Base-by-base conservation (phyloP, 495 filamentous ascomycete species). In the Aspergillus egyptiacus region DNA sequence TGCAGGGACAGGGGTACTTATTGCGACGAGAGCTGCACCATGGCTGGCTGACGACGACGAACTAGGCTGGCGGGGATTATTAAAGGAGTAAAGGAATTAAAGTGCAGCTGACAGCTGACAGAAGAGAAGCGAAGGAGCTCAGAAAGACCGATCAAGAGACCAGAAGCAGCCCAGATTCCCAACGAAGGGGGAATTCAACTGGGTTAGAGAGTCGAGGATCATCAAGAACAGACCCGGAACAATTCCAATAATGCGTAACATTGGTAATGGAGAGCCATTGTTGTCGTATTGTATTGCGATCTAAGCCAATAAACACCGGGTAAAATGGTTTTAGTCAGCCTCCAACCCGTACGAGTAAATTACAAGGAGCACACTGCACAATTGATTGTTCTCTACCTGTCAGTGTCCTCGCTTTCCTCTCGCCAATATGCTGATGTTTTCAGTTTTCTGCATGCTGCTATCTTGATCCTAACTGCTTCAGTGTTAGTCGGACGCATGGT, bases 1-100 rank as follows among this genome's bases (percentile, higher is more conserved):
- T 13, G 40, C 32, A 38, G 37, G 31, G 28, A 17, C 35, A 40
- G 37, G 39, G 45, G 38, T 32, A 32, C 14, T 22, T 31, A 50
- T 32, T 24, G 38, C 27, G 46, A 36, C 18, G 40, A 36, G 20
- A 28, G 34, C 19, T 38, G 17, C 10, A 35, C 15, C 28, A 50
- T 39, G 48, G 30, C 19, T 31, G 18, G 48, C 48, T 27, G 39
- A 20, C 14, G 19, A 42, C 20, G 19, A 30, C 20, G 19, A 30
- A 25, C 30, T 14, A 27, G 40, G 24, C 15, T 19, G 17, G 19
- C 24, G 28, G 30, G 18, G 35, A 30, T 18, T 1, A 31, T 20
- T 8, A 17, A 35, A 22, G 17, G 20, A 13, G 18, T 14, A 28
- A 35, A 0, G 31, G 31, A 35, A 31, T 5, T 2, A 13, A 31